These are phyloP conservation scores for Cryphonectria japonica DNA, from an alignment of 2,329 filamentous ascomycete species.

Conservation along the genomic window DNA sequence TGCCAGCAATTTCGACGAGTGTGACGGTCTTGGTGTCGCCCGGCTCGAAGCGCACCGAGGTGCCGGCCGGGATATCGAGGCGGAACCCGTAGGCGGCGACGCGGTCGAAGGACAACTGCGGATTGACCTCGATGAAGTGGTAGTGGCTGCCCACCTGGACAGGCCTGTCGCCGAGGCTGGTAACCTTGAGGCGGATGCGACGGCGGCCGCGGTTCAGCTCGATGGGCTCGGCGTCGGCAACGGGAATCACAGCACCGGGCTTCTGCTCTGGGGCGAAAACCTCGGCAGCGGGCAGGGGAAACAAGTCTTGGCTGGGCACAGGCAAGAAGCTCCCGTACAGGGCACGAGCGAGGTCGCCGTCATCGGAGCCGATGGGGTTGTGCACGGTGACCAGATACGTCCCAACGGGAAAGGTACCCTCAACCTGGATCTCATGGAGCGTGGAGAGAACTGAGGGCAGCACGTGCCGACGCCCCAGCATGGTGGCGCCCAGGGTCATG, in stretches of 20 bases:
- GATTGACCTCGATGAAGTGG: constrained; percentile 95
- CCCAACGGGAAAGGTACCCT: constrained; percentile 88
- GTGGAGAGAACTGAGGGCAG: constrained; percentile 79
- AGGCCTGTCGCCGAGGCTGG: constrained; percentile 84
- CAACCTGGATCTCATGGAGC: constrained; percentile 84
- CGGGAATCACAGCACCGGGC: constrained; percentile 79
- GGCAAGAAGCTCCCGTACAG: constrained; percentile 92
- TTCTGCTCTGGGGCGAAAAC: constrained; percentile 69
- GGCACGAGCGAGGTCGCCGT: constrained; percentile 84
- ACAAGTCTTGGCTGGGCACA: constrained; percentile 66
- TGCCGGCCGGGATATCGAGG: constrained; percentile 88
- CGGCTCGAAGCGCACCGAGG: constrained; percentile 90
- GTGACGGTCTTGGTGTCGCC: constrained; percentile 90
- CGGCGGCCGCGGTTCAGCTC: constrained; percentile 74
- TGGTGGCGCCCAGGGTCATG: constrained; percentile 87
- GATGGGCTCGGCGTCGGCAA: constrained; percentile 62
- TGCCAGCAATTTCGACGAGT: constrained; percentile 84
- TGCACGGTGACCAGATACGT: constrained; percentile 96
- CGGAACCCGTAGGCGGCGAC: constrained; percentile 80
- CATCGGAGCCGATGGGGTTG: constrained; percentile 82
- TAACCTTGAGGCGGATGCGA: constrained; percentile 75
- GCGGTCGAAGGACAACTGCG: constrained; percentile 86
- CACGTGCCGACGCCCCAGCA: constrained; percentile 93
- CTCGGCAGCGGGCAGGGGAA: constrained; percentile 66
- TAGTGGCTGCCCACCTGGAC: constrained; percentile 95